phyloP scores from a whole-genome alignment of 495 filamentous ascomycete genomes.

The Hyaloscypha finlandica region DNA sequence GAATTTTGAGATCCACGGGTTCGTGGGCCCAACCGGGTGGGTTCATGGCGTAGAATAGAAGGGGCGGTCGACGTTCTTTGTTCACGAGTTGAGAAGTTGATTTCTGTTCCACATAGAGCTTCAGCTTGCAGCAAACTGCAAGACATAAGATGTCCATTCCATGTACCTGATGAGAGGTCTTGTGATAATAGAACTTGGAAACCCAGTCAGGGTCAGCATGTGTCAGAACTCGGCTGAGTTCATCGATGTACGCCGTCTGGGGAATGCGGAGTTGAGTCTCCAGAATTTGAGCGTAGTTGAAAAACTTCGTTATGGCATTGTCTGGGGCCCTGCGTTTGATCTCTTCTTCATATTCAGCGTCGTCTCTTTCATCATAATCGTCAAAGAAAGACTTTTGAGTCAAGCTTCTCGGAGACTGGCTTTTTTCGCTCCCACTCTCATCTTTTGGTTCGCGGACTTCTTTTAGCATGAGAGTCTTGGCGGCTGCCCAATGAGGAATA shows the following conservation, averaged over 20 bases:
- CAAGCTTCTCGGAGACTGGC: neutral
- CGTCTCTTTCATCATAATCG: neutral
- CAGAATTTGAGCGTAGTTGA: conserved; percentile 1
- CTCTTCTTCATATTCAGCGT: conserved; percentile 2
- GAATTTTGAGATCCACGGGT: no score
- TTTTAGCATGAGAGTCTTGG: neutral
- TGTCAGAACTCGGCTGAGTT: neutral
- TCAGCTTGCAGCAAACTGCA: no score
- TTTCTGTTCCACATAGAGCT: no score
- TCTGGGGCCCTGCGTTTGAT: neutral
- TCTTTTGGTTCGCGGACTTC: neutral
- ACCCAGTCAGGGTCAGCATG: neutral
- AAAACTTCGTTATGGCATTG: conserved; percentile 1
- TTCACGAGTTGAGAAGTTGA: no score
- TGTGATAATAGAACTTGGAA: neutral
- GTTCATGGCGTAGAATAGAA: no score
- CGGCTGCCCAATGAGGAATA: neutral
- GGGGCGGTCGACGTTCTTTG: no score
- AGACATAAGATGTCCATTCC: no score
- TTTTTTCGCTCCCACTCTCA: neutral
- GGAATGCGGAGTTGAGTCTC: neutral
- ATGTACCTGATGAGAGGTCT: no score
- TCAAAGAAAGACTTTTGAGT: conserved; percentile 5
- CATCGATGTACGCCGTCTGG: conserved; percentile 1
- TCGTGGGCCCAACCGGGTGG: no score